These are phyloP conservation scores for Thuidium tamariscinum DNA, from an alignment of 225 moss, liverwort and hornwort genomes.

Conservation along the genomic window DNA sequence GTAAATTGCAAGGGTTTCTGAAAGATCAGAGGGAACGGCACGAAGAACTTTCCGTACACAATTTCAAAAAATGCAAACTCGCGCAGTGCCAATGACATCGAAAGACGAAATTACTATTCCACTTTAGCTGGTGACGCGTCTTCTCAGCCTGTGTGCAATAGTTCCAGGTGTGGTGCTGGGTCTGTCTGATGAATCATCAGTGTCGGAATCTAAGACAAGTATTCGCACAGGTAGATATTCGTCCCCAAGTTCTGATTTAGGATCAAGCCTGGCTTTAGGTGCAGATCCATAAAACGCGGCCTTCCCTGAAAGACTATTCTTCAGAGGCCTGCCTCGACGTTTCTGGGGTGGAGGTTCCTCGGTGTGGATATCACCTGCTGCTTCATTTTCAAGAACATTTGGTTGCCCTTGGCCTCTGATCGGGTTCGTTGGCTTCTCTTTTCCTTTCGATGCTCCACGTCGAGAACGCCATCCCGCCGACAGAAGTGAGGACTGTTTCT, in stretches of 20 bases:
- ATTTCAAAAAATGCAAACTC: neutral
- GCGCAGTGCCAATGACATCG: neutral
- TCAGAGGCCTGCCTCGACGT: slow-evolving; percentile 18
- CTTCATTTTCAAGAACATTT: neutral
- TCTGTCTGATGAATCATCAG: neutral
- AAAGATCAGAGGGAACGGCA: neutral
- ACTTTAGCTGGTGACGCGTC: neutral
- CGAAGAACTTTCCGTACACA: neutral
- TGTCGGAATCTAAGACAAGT: slow-evolving; percentile 20
- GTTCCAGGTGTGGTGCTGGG: neutral
- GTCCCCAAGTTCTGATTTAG: neutral
- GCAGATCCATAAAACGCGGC: slow-evolving; percentile 2
- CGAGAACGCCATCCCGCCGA: slow-evolving; percentile 18
- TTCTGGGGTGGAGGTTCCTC: neutral
- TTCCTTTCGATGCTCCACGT: neutral
- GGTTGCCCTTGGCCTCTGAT: neutral
- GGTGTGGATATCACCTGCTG: neutral
- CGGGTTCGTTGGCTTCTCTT: neutral
- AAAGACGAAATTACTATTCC: neutral
- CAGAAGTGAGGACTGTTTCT: slow-evolving; percentile 6
- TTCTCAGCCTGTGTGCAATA: slow-evolving; percentile 29
- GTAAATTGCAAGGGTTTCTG: neutral
- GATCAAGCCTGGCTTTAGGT: neutral
- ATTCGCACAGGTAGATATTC: neutral
- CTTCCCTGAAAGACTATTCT: neutral